Conservation (phyloP, 106 monocot species). For the Cymbidium sinense region DNA sequence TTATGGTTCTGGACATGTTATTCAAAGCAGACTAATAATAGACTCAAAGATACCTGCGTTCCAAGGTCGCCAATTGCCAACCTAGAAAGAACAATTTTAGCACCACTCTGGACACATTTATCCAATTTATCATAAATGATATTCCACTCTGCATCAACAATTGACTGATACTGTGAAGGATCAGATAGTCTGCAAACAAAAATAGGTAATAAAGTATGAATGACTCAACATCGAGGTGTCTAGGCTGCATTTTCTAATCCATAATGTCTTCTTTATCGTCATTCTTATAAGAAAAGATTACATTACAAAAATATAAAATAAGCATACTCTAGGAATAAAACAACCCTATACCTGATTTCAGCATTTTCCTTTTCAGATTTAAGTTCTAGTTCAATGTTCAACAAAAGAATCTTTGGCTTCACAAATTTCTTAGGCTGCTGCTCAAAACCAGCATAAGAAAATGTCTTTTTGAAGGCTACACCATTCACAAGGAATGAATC, state of each 20-base stretch:
- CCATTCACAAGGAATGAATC: conserved; percentile 98
- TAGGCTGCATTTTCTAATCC: neutral
- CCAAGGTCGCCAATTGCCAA: conserved; percentile 99
- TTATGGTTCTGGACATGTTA: conserved; percentile 3
- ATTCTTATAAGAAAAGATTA: neutral
- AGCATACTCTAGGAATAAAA: neutral
- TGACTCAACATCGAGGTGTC: neutral
- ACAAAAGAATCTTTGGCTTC: conserved; percentile 84
- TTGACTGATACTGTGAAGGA: conserved; percentile 94
- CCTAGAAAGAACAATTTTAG: conserved; percentile 87
- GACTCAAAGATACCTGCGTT: conserved; percentile 53
- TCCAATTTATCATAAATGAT: conserved; percentile 99
- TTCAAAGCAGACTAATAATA: neutral
- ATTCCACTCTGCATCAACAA: conserved; percentile 99
- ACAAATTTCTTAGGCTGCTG: conserved; percentile 98
- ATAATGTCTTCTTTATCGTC: neutral
- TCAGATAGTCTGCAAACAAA: conserved; percentile 61
- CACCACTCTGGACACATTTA: conserved; percentile 93
- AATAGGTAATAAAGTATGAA: neutral
- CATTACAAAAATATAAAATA: conserved; percentile 2
- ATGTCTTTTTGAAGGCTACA: conserved; percentile 99
- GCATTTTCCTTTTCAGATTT: conserved; percentile 99
- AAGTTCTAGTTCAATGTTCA: conserved; percentile 95
- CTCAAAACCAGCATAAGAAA: conserved; percentile 99
- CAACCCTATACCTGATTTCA: conserved; percentile 66